Evolutionary conservation across 2,329 filamentous ascomycete genomes (phyloP), one percentile per base, ranked within the genome.

Genomic region (Hymenoscyphus fructigenus): DNA sequence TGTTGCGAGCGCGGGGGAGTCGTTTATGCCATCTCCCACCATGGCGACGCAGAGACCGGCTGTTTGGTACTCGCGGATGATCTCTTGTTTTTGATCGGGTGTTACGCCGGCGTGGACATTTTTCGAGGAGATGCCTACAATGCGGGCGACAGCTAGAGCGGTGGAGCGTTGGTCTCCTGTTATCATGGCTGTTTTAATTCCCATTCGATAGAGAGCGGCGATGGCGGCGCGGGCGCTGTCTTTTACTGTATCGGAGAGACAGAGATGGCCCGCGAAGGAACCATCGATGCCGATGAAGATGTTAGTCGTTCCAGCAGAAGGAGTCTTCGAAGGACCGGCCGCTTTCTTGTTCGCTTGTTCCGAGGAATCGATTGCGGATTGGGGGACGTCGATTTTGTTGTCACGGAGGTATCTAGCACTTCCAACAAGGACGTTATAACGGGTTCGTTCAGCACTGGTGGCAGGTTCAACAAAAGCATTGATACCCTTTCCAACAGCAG

Each of bases 21-120:
- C 95, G 78, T 99, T 99, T 84, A 99, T 97, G 53, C 95, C 95
- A 77, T 99, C 95, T 61, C 95, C 93, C 15, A 98, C 93, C 95
- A 99, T 99, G 70, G 92, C 95, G 29, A 98, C 92, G 59, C 90
- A 82, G 72, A 93, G 86, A 66, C 92, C 92, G 60, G 83, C 78
- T 0, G 83, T 81, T 79, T 97, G 92, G 20, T 98, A 84, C 62
- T 89, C 81, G 59, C 87, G 85, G 72, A 99, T 84, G 70, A 98
- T 96, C 32, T 85, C 82, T 76, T 96, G 93, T 76, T 99, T 99
- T 79, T 96, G 91, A 68, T 92, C 89, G 0, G 95, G 95, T 3
- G 91, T 92, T 58, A 94, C 91, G n/a, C 91, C 91, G 14, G 95
- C 92, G 74, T 89, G 90, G 44, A 98, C 92, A 68, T 93, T 84